These are phyloP conservation scores for Xerocomellus intermedius DNA, from an alignment of 768 basidiomycete species.

Conservation along the genomic window DNA sequence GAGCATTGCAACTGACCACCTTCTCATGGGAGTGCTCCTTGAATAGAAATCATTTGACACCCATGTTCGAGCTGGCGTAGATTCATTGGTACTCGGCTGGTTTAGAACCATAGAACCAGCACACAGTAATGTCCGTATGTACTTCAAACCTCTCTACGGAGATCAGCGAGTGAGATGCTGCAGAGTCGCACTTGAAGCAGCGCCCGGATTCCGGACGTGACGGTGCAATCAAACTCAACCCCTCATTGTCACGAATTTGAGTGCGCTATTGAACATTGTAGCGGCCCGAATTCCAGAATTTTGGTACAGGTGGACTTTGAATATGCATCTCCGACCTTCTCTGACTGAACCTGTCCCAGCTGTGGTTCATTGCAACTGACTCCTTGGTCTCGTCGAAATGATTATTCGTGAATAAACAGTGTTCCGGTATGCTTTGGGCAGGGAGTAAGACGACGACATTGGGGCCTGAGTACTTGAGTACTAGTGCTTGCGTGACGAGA, in stretches of 20 bases:
- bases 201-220: background rate
- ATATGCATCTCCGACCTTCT: no score
- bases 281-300: no score
- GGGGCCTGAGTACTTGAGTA: no score
- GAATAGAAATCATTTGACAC: background rate
- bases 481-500: no score
- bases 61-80: background rate
- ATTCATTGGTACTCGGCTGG: background rate
- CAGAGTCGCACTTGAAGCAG: slow-evolving; percentile 3
- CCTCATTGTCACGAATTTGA: background rate
- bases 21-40: background rate
- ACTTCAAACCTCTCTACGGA: background rate
- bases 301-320: no score
- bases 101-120: background rate
- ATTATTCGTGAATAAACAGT: no score
- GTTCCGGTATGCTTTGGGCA: no score
- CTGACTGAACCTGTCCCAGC: no score
- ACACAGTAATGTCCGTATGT: background rate
- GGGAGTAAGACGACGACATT: no score
- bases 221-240: background rate
- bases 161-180: background rate
- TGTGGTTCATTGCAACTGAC: no score
- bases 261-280: background rate
- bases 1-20: background rate
- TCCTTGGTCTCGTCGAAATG: no score